Percentiles rank a stretch among this genome's conserved stretches.
These are phyloP conservation scores for Arxiozyma heterogenica DNA, from an alignment of 1,139 yeast species.

Conservation along the genomic window DNA sequence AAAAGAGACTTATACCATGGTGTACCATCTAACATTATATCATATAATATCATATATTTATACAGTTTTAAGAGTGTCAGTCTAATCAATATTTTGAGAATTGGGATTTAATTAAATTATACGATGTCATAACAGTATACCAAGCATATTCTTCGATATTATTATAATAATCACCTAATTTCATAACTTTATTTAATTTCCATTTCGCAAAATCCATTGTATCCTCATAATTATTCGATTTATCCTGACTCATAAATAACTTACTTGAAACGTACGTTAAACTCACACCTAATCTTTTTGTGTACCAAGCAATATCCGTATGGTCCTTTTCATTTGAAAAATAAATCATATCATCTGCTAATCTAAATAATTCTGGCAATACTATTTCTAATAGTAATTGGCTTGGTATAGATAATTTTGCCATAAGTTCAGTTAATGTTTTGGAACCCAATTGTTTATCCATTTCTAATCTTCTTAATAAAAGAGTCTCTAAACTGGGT, in stretches of 20 bases:
- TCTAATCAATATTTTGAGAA: slow-evolving; percentile 35
- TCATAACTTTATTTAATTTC: slow-evolving; percentile 47
- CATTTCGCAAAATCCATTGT: slow-evolving; percentile 60
- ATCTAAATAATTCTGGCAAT: slow-evolving; percentile 57
- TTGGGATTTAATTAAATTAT: slow-evolving; percentile 66
- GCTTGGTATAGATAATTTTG: slow-evolving; percentile 30
- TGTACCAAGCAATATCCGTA: slow-evolving; percentile 87
- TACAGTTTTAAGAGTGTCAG: neutral
- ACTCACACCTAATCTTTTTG: slow-evolving; percentile 67
- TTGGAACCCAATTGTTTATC: slow-evolving; percentile 48
- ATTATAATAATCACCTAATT: slow-evolving; percentile 50
- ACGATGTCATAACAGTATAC: slow-evolving; percentile 57
- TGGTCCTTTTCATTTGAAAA: slow-evolving; percentile 66
- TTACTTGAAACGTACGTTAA: slow-evolving; percentile 67
- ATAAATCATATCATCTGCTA: slow-evolving; percentile 76
- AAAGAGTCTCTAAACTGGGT: slow-evolving; percentile 37
- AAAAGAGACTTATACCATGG: neutral
- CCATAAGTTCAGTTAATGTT: slow-evolving; percentile 30
- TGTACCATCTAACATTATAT: too few species aligned
- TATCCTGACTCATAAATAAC: slow-evolving; percentile 71
- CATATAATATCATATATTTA: neutral
- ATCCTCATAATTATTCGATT: slow-evolving; percentile 43
- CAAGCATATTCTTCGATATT: slow-evolving; percentile 65
- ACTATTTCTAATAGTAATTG: slow-evolving; percentile 28
- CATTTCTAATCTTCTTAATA: slow-evolving; percentile 52